Evolutionary conservation across 208 protist genomes (phyloP).

Genomic region (Wallacemonas sp.): DNA sequence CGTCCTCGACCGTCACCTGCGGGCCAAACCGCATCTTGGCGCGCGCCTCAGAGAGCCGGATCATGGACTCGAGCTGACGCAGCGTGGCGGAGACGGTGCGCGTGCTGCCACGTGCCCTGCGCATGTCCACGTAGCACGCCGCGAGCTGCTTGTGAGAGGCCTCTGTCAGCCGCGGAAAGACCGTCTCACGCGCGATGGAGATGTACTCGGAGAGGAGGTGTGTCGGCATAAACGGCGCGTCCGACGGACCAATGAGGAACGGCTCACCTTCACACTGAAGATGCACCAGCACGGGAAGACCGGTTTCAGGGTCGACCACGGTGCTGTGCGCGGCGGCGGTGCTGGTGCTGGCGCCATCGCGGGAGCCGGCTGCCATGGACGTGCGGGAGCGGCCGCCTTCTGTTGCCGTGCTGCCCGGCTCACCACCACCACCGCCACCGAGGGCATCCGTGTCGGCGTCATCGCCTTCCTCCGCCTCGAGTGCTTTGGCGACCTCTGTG

Average conservation of each 20-base stretch:
- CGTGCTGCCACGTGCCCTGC: conserved; percentile 73
- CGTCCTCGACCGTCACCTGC: conserved; percentile 82
- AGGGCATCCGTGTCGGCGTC: not conserved
- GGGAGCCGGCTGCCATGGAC: conserved; percentile 1
- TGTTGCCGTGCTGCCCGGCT: conserved; percentile 4
- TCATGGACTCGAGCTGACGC: conserved; percentile 98
- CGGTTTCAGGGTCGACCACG: conserved; percentile 33
- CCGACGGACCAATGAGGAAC: conserved; percentile 53
- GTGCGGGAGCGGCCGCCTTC: conserved; percentile 2
- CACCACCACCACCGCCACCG: no score
- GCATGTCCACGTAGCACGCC: conserved; percentile 94
- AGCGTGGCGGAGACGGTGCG: conserved; percentile 98
- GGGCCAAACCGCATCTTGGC: conserved; percentile 90
- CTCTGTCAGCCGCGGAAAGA: conserved; percentile 87
- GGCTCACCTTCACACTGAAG: conserved; percentile 77
- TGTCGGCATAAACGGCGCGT: conserved; percentile 74
- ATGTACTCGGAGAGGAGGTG: conserved; percentile 92
- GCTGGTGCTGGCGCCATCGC: not conserved
- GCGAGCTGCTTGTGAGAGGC: conserved; percentile 91
- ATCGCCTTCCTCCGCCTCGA: conserved; percentile 3
- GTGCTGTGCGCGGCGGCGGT: not conserved
- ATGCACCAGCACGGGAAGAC: conserved; percentile 42
- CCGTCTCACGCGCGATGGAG: conserved; percentile 84
- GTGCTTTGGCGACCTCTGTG: not conserved
- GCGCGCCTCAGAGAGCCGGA: conserved; percentile 95